Evolutionary conservation across 108 stramenopile genomes (phyloP), one percentile per base, ranked within the genome.

Genomic region (Mediolabrus comicus): DNA sequence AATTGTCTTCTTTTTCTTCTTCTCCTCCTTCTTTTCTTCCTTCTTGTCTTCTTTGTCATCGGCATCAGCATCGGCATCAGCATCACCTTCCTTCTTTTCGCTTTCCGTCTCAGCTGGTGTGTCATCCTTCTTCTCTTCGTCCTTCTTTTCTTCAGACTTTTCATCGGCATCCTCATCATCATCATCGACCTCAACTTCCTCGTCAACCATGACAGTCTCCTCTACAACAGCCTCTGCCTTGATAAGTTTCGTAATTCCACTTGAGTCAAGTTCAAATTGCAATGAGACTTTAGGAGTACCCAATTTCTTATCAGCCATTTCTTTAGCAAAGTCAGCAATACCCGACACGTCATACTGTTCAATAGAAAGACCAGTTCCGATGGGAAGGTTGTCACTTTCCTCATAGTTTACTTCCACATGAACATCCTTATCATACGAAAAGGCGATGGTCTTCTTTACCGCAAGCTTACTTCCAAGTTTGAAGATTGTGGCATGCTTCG

Each of bases 191-290:
- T 93, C 90, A 28, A 87, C 92, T 79, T 92, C 94, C 58, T 87
- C 92, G 16, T 88, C 83, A 11, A 92, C 90, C 30, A 83, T 90
- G 51, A 87, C 83, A 66, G 54, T 91, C 64, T 97, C 93, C 65
- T 97, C 98, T 39, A 98, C 92, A 25, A 79, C 81, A 31, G 97
- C 98, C 78, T 98, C 98, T 4, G 98, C 99, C 77, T 96, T 95
- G 19, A 87, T 54, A 16, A 99, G 79, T 54, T 81, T 49, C 9
- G 94, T 89, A 16, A 96, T 85, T 39, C 98, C 99, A 63, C 86
- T 94, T 7, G 79, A 59, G 56, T 87, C 92, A 55, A 98, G 72
- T 60, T 94, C 89, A 80, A 99, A 98, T 69, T 95, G 91, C 57
- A 99, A 71, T 2, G 96, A 86, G 7, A 99, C 91, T 89, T 99